Evolutionary conservation across 2,329 filamentous ascomycete genomes (phyloP).

Genomic region (Iodosphaeria phyllophila): DNA sequence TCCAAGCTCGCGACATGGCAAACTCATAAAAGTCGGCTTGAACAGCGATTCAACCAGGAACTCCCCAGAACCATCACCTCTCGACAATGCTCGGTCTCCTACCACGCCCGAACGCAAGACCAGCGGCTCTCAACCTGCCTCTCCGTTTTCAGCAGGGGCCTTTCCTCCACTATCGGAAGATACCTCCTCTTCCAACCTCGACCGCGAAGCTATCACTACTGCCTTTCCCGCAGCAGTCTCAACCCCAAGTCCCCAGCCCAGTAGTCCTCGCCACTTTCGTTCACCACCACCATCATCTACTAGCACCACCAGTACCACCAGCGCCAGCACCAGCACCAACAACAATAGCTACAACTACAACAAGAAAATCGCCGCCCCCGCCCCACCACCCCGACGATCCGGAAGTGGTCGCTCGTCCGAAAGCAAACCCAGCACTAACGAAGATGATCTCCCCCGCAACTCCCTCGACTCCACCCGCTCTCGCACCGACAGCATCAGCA

Average conservation of each 20-base stretch:
- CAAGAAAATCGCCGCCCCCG: too few species aligned
- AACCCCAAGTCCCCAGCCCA: too few species aligned
- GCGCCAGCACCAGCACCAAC: constrained; percentile 11
- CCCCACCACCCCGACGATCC: constrained; percentile 31
- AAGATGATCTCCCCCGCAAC: constrained; percentile 24
- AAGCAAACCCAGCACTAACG: constrained; percentile 22
- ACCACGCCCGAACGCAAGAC: constrained; percentile 13
- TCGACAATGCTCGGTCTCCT: constrained; percentile 7
- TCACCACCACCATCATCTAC: constrained; percentile 21
- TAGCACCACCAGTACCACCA: constrained; percentile 13
- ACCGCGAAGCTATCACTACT: constrained; percentile 10
- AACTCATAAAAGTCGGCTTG: constrained; percentile 39
- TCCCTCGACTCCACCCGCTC: constrained; percentile 30
- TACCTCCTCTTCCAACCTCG: constrained; percentile 20
- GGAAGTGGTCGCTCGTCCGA: constrained; percentile 19
- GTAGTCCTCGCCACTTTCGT: too few species aligned
- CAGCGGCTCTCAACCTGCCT: constrained; percentile 35
- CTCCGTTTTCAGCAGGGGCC: constrained; percentile 34
- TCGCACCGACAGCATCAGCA: constrained; percentile 24
- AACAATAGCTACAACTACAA: constrained; percentile 20
- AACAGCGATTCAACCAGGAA: constrained; percentile 17
- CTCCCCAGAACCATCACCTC: constrained; percentile 3
- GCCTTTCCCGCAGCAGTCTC: not conserved
- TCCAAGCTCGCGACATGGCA: constrained; percentile 58
- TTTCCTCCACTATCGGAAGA: constrained; percentile 23